Conservation (phyloP, 768 basidiomycete genomes). For the Strobilomyces confusus region DNA sequence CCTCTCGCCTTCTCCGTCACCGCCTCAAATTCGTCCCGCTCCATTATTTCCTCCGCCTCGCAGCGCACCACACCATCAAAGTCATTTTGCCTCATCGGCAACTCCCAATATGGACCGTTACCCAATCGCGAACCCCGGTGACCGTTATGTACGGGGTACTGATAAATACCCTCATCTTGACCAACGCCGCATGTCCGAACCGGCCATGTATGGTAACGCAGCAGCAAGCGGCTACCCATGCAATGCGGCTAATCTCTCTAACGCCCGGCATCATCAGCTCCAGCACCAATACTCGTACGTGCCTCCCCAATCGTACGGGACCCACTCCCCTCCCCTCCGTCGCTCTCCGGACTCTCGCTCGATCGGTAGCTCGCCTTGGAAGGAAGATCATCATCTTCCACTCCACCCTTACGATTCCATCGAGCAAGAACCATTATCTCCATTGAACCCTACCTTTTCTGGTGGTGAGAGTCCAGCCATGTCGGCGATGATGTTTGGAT, state of each 20-base stretch:
- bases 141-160: constrained; percentile 39
- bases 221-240: constrained; percentile 38
- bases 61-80: constrained; percentile 42
- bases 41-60: constrained; percentile 39
- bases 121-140: constrained; percentile 35
- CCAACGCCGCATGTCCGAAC: constrained; percentile 69
- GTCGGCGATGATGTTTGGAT: constrained; percentile 37
- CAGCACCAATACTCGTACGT: constrained; percentile 36
- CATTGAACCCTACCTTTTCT: constrained; percentile 51
- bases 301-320: constrained; percentile 33
- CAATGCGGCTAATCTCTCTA: constrained; percentile 29
- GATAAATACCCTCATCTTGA: constrained; percentile 42
- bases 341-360: constrained; percentile 44
- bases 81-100: constrained; percentile 41
- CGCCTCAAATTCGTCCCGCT: constrained; percentile 37
- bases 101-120: constrained; percentile 40
- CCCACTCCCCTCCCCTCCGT: constrained; percentile 43
- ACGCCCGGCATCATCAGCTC: constrained; percentile 40
- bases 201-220: constrained; percentile 44
- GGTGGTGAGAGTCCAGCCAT: constrained; percentile 37
- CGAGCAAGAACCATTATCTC: constrained; percentile 48
- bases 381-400: constrained; percentile 30
- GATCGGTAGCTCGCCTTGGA: constrained; percentile 34
- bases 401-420: constrained; percentile 32
- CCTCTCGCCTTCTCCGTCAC: constrained; percentile 43